Conservation (phyloP, 257 asterid species). For the Scutellaria barbata region DNA sequence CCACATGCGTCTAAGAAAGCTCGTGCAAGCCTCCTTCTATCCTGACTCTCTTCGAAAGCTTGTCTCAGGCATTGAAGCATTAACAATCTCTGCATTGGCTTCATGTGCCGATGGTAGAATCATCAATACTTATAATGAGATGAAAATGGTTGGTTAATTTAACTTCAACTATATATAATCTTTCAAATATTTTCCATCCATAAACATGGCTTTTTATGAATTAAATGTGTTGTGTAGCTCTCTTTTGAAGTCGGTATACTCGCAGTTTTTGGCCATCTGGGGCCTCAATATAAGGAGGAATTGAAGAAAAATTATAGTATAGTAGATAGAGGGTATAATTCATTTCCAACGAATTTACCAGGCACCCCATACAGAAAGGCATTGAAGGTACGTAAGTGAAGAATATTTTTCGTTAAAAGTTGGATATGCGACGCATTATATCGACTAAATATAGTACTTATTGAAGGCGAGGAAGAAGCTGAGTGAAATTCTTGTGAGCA, state of each 20-base stretch:
- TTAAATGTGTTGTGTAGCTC: slow-evolving; percentile 42
- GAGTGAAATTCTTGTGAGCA: slow-evolving; percentile 51
- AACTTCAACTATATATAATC: neutral
- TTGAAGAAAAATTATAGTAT: slow-evolving; percentile 60
- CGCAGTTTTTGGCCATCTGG: slow-evolving; percentile 68
- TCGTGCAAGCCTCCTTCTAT: slow-evolving; percentile 55
- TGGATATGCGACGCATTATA: no score
- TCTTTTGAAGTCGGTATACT: slow-evolving; percentile 83
- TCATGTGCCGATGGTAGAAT: slow-evolving; percentile 55
- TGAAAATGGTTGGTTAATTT: slow-evolving; percentile 62
- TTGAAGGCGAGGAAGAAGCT: slow-evolving; percentile 82
- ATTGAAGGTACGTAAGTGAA: slow-evolving; percentile 43
- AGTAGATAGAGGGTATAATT: slow-evolving; percentile 78
- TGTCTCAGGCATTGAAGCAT: slow-evolving; percentile 48
- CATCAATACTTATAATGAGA: slow-evolving; percentile 60
- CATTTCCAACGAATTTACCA: slow-evolving; percentile 69
- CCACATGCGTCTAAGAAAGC: slow-evolving; percentile 74
- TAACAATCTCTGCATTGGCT: slow-evolving; percentile 54
- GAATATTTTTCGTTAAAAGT: neutral
- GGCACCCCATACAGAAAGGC: slow-evolving; percentile 66
- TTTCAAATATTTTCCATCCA: neutral
- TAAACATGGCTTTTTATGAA: neutral
- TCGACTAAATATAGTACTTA: neutral
- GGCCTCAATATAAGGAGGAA: slow-evolving; percentile 56
- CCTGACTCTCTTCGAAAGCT: slow-evolving; percentile 66